Base-by-base conservation (phyloP, 108 stramenopile genomes). In the Epithemia pelagica region DNA sequence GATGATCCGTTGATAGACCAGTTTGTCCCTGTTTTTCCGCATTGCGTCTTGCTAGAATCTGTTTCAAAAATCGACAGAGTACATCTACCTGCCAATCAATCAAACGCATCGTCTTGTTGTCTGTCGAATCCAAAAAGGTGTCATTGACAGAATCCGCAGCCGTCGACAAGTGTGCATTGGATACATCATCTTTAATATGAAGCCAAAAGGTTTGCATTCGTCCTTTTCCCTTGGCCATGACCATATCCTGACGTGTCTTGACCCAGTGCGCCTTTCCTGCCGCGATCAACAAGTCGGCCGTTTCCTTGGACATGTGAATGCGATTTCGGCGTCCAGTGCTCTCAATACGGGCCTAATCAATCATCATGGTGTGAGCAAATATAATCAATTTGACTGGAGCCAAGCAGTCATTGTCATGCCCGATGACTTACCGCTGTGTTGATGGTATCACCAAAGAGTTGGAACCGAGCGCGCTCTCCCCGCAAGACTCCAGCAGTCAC, bases 141-240 rank as follows among this genome's bases (percentile, higher is more conserved):
- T n/a, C n/a, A n/a, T n/a, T n/a, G n/a, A n/a, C n/a, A 52, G 52
- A 15, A 52, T 52, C 52, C 20, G 15, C 52, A 19, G 52, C 20
- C 20, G 15, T 20, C 18, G 18, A 19, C 20, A 20, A 52, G 52
- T 20, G 20, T 19, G 15, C 20, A 20, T 20, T 58, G 22, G 56
- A 19, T 58, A 7, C 56, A 8, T 58, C 56, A 23, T 58, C 26
- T 7, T 26, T 21, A n/a, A 23, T 23, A 33, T 55, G 25, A 7
- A 69, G 33, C 59, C 68, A 69, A 69, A 23, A 69, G 2, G 68
- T 69, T 33, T 30, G 30, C 30, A 69, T 8, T 22, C 1, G 20
- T 15, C 68, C 68, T 37, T 69, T 69, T 3, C 68, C 68, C 31
- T 69, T 69, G 19, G 59, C 59, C 28, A 23, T 19, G 29, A 69